Conservation (phyloP, 2,329 filamentous ascomycete species). For the Fusarium aywerte region DNA sequence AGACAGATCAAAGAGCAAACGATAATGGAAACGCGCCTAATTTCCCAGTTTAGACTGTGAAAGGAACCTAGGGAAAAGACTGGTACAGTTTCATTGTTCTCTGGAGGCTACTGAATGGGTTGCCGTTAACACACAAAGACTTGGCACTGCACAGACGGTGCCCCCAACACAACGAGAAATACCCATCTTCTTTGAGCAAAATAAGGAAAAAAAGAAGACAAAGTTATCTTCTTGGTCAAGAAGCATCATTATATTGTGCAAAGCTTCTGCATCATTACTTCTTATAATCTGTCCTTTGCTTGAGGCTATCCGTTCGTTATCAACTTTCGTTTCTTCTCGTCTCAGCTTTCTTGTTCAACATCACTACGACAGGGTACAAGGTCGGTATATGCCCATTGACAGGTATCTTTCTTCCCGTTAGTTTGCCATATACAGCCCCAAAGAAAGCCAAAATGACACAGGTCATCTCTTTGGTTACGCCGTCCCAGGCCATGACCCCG, state of each 20-base stretch:
- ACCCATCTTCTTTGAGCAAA: slow-evolving; percentile 29
- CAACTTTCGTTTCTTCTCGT: slow-evolving; percentile 4
- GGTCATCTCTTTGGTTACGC: slow-evolving; percentile 45
- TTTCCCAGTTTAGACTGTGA: slow-evolving; percentile 28
- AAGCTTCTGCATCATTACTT: slow-evolving; percentile 13
- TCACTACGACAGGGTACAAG: slow-evolving; percentile 23
- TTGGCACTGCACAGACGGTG: slow-evolving; percentile 34
- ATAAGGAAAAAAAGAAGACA: slow-evolving; percentile 9
- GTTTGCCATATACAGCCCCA: slow-evolving; percentile 28
- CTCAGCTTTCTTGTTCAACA: slow-evolving; percentile 14
- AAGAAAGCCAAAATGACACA: slow-evolving; percentile 44
- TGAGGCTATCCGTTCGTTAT: slow-evolving; percentile 7
- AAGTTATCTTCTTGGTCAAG: background rate
- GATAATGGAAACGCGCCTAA: slow-evolving; percentile 40
- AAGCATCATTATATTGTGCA: background rate
- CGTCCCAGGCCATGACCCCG: slow-evolving; percentile 43
- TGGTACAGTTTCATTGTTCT: slow-evolving; percentile 43
- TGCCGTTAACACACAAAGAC: slow-evolving; percentile 37
- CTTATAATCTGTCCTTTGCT: slow-evolving; percentile 7
- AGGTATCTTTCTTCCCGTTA: slow-evolving; percentile 28
- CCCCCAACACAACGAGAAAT: slow-evolving; percentile 29
- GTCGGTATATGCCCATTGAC: background rate
- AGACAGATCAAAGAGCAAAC: slow-evolving; percentile 34
- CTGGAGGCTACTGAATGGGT: slow-evolving; percentile 36
- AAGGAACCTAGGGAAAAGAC: slow-evolving; percentile 20